A percentile compares a stretch with the other conserved stretches of the same genome.
phyloP scores from a whole-genome alignment of 2,329 filamentous ascomycete genomes.

The Monilinia vaccinii-corymbosi region DNA sequence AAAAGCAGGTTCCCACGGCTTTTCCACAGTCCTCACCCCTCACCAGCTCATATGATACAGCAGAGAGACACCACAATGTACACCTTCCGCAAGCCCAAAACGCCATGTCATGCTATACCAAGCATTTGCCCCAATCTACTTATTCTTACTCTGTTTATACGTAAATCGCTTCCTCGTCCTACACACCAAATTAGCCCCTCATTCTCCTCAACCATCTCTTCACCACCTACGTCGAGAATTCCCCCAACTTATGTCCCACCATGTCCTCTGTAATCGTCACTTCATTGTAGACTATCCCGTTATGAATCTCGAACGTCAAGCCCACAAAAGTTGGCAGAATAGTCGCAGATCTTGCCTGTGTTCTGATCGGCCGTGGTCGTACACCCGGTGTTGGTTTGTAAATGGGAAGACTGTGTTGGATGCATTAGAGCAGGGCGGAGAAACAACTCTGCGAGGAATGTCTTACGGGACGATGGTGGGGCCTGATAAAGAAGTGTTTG shows the following conservation, averaged over 20 bases:
- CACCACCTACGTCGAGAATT: slow-evolving; percentile 55
- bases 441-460: not conserved
- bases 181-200: slow-evolving; percentile 5
- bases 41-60: not conserved
- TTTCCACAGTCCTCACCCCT: not conserved
- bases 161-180: slow-evolving; percentile 60
- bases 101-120: slow-evolving; percentile 7
- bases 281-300: slow-evolving; percentile 62
- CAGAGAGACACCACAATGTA: not conserved
- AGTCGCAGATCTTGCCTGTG: slow-evolving; percentile 60
- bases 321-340: slow-evolving; percentile 68
- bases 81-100: slow-evolving; percentile 6
- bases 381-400: slow-evolving; percentile 39
- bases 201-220: not conserved
- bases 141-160: slow-evolving; percentile 66
- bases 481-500: slow-evolving; percentile 37
- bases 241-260: slow-evolving; percentile 67
- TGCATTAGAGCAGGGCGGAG: slow-evolving; percentile 29
- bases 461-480: slow-evolving; percentile 64
- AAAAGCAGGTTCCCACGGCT: not conserved
- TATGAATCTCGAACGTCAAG: slow-evolving; percentile 61
- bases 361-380: slow-evolving; percentile 54
- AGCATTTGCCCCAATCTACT: slow-evolving; percentile 18
- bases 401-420: slow-evolving; percentile 42
- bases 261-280: slow-evolving; percentile 66